Evolutionary conservation across 192 early-diverging fungal species (phyloP), one percentile per base, ranked within the genome.

Genomic region (Rhizoclosmatium sp.): DNA sequence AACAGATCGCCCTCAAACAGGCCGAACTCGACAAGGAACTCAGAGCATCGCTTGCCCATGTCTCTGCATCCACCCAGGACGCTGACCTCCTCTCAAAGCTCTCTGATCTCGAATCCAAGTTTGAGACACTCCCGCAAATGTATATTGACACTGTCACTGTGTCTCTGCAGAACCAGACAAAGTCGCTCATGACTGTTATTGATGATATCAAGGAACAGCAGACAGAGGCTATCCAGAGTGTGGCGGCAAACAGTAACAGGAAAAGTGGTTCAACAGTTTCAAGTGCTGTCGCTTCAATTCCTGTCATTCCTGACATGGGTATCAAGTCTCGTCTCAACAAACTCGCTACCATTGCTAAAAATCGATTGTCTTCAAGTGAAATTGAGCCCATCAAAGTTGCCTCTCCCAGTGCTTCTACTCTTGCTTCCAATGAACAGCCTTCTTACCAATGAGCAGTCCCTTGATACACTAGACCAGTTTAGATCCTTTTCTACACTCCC

Each of bases 241-340:
- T 41, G 54, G 44, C 19, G n/a, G 51, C 48, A 19, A 10, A 19
- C 39, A 65, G n/a, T 31, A 46, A 31, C 21, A 12, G 59, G n/a
- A 5, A 7, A 21, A 14, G 48, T n/a, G 41, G 21, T 21, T 21
- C 31, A 5, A 21, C 14, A 47, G 12, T 59, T 14, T 49, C 48
- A 44, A 59, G 19, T 45, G 60, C 44, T 7, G 10, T 5, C 66
- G 7, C 9, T 19, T 10, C 72, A 21, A 31, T 75, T 1, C 72
- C 72, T 16, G 23, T 14, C 2, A 75, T 75, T 62, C 72, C 72
- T 31, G 46, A 75, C 59, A 75, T 75, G 72, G 72, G 72, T n/a
- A 75, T 75, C 47, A 45, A 16, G 16, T 44, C 46, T 45, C 31
- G 72, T 2, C 5, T 62, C 47, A 21, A 7, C 59, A 75, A 64